Percentiles rank a stretch among this genome's conserved stretches.
Evolutionary conservation across 768 basidiomycete species (phyloP).

Genomic region (Stropharia rugosoannulata): DNA sequence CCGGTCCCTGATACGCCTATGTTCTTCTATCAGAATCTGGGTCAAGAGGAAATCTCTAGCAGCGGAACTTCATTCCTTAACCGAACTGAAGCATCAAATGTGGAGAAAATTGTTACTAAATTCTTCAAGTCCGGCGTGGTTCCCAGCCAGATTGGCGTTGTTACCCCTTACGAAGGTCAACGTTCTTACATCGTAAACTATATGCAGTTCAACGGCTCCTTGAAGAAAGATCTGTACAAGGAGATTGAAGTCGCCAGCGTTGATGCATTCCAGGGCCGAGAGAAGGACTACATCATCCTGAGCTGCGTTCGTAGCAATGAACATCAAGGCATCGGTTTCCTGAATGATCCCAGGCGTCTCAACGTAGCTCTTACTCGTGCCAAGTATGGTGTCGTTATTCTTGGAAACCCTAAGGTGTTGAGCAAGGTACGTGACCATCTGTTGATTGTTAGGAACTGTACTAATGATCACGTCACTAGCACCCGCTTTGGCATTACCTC

Average conservation of each 20-base stretch:
- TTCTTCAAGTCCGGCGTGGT: slow-evolving; percentile 99
- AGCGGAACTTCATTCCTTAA: slow-evolving; percentile 99
- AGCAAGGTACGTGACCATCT: slow-evolving; percentile 74
- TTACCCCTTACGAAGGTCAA: slow-evolving; percentile 99
- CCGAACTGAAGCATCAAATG: slow-evolving; percentile 97
- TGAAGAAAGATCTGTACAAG: slow-evolving; percentile 99
- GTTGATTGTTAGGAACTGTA: neutral
- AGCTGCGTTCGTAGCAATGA: slow-evolving; percentile 98
- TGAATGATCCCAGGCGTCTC: slow-evolving; percentile 94
- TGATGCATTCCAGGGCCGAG: slow-evolving; percentile 98
- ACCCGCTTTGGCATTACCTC: slow-evolving; percentile 97
- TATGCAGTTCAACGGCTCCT: slow-evolving; percentile 99
- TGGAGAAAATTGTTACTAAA: slow-evolving; percentile 99
- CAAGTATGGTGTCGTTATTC: slow-evolving; percentile 96
- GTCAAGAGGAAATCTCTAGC: slow-evolving; percentile 98
- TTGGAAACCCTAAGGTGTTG: slow-evolving; percentile 99
- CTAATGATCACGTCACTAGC: slow-evolving; percentile 47
- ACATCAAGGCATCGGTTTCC: slow-evolving; percentile 98
- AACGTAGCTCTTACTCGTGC: slow-evolving; percentile 97
- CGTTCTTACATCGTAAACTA: slow-evolving; percentile 98
- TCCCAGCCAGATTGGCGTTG: slow-evolving; percentile 94
- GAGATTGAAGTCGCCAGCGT: slow-evolving; percentile 99
- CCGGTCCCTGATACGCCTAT: slow-evolving; percentile 95
- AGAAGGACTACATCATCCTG: slow-evolving; percentile 99
- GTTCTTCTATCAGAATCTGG: slow-evolving; percentile 99